Percentiles rank a stretch among this genome's conserved stretches.
Conservation (phyloP, 108 stramenopile genomes). For the Mediolabrus comicus region DNA sequence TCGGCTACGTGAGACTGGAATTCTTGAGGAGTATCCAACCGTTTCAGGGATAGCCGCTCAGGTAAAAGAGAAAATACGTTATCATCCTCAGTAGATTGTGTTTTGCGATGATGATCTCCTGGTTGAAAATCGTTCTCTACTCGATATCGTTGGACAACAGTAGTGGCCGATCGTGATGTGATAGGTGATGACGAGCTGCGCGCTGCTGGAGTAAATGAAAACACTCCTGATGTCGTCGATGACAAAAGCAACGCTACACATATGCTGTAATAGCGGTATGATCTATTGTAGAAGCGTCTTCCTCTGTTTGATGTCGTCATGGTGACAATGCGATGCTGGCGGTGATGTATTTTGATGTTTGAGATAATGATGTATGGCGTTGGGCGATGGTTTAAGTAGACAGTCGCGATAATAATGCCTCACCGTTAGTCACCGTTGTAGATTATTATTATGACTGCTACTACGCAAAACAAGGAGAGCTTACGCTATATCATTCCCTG, state of each 20-base stretch:
- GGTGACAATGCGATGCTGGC: too few species aligned
- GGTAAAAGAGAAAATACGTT: conserved; percentile 30
- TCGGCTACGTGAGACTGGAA: conserved; percentile 15
- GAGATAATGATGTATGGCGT: too few species aligned
- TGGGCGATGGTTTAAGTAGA: too few species aligned
- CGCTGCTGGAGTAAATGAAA: neutral
- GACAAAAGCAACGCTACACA: neutral
- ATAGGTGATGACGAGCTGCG: neutral
- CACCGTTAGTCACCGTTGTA: too few species aligned
- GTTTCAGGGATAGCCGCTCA: conserved; percentile 17
- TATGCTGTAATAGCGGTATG: neutral
- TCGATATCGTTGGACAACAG: conserved; percentile 29
- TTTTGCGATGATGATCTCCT: neutral
- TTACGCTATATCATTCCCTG: too few species aligned
- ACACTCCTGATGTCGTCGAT: neutral
- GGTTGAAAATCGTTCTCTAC: conserved; percentile 14
- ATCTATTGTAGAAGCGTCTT: neutral
- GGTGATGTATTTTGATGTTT: too few species aligned
- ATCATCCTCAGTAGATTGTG: neutral
- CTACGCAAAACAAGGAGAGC: too few species aligned
- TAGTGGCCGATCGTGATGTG: conserved; percentile 12
- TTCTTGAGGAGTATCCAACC: conserved; percentile 10
- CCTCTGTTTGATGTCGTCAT: neutral
- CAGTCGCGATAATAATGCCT: too few species aligned
- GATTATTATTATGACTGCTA: too few species aligned